Evolutionary conservation across 2,329 filamentous ascomycete genomes (phyloP).

Genomic region (Colletotrichum sp.): DNA sequence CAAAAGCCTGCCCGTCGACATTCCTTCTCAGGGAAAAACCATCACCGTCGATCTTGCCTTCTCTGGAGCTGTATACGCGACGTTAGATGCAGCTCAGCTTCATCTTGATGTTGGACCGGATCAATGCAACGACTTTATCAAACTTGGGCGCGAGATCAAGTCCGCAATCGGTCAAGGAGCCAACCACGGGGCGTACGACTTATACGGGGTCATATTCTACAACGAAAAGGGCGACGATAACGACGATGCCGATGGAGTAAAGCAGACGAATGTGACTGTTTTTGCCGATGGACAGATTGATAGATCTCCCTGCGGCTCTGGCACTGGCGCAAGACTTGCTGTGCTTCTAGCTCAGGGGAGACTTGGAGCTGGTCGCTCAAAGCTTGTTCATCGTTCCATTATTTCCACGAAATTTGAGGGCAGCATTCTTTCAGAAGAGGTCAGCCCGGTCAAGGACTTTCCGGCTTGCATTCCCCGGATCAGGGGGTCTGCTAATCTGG

Average conservation of each 20-base stretch:
- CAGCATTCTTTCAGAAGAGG: neutral
- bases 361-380: neutral
- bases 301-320: slow-evolving; percentile 28
- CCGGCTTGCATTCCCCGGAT: slow-evolving; percentile 2
- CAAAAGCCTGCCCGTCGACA: neutral
- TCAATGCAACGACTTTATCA: neutral
- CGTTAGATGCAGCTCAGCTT: neutral
- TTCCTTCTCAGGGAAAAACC: neutral
- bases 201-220: slow-evolving; percentile 16
- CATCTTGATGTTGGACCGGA: neutral
- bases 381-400: neutral
- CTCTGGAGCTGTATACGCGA: slow-evolving; percentile 9
- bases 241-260: neutral
- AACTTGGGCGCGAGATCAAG: slow-evolving; percentile 9
- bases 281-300: slow-evolving; percentile 31
- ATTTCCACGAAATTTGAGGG: neutral
- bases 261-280: slow-evolving; percentile 26
- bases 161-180: neutral
- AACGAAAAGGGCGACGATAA: neutral
- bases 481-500: neutral
- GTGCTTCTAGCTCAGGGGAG: slow-evolving; percentile 8
- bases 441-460: neutral
- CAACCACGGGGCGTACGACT: neutral
- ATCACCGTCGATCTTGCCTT: slow-evolving; percentile 1
- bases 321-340: slow-evolving; percentile 24